Percentiles rank a stretch among this genome's conserved stretches.
Conservation (phyloP, 805 yeast species). For the Candida patagonica region DNA sequence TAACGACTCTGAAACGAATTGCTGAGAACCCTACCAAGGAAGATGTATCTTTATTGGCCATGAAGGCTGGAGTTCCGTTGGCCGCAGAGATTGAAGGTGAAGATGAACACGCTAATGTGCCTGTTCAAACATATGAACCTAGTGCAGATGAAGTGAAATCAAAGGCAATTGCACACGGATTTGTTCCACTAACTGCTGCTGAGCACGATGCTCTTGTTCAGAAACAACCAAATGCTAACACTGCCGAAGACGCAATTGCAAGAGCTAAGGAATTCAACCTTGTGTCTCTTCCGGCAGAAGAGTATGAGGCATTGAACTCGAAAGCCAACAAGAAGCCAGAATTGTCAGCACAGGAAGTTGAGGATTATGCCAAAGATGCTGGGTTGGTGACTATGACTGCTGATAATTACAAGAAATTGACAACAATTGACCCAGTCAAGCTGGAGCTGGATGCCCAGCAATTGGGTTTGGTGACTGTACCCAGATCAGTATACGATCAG, state of each 20-base stretch:
- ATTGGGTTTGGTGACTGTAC: conserved; percentile 17
- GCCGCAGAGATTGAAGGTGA: conserved; percentile 2
- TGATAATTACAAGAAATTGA: conserved; percentile 4
- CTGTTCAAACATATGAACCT: neutral
- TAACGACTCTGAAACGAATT: conserved; percentile 23
- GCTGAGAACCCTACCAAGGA: conserved; percentile 25
- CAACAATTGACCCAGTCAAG: conserved; percentile 5
- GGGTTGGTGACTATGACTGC: conserved; percentile 25
- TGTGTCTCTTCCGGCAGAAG: conserved; percentile 5
- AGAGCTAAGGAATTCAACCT: conserved; percentile 1
- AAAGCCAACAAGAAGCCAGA: conserved; percentile 2
- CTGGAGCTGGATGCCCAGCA: conserved; percentile 10
- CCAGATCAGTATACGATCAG: conserved; percentile 8
- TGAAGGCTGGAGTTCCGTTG: conserved; percentile 11
- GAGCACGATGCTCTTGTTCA: conserved; percentile 15
- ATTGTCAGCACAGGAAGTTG: conserved; percentile 7
- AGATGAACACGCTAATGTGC: conserved; percentile 6
- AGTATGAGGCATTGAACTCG: conserved; percentile 1
- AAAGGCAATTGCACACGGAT: conserved; percentile 20
- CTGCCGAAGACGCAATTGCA: conserved; percentile 8
- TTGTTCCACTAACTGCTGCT: conserved; percentile 20
- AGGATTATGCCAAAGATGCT: conserved; percentile 13
- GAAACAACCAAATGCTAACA: conserved; percentile 11
- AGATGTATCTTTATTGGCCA: conserved; percentile 22
- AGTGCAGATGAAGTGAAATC: conserved; percentile 10